Evolutionary conservation across 805 yeast genomes (phyloP), one percentile per base, ranked within the genome.

Genomic region (Yarrowia sp.): DNA sequence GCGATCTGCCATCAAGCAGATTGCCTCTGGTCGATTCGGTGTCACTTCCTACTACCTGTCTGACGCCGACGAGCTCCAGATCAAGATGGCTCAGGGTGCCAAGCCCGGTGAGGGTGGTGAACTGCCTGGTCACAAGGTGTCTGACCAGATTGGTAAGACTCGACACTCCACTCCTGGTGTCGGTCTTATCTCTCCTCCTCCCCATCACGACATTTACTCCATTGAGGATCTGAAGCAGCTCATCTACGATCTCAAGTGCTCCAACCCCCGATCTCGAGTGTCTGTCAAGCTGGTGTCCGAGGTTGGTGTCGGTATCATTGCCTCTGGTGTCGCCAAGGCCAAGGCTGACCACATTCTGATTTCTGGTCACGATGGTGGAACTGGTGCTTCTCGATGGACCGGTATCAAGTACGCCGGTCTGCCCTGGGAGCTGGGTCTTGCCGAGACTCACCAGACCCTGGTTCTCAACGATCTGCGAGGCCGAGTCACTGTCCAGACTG

Each of bases 81-180:
- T 94, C 79, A 94, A 94, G 82, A 92, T 94, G 93, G 98, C 98
- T 10, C 99, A 94, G 81, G 98, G 99, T 81, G 99, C 99, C 67
- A 94, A 94, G 81, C 98, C 98, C 12, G 99, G 98, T 82, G 98
- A 95, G 83, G 99, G 99, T 84, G 99, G 99, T 84, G 98, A 95
- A 80, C 83, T 92, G 73, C 97, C 97, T 43, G 97, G 97, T 69
- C 90, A 90, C 81, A 94, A 94, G 80, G 99, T 94, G 60, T 85
- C 94, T 34, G 86, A 83, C 69, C 85, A 86, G 60, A 94, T 94
- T 81, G 99, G 97, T 58, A 91, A 90, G 79, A 93, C 98, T 9
- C 87, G 99, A 80, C 97, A 93, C 79, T 92, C 98, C 0, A 94
- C 98, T 39, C 91, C 96, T 39, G 96, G 97, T 75, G 98, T 94